Evolutionary conservation across 352 stramenopile species (phyloP), one percentile per base, ranked within the genome.

Genomic region (Globisporangium uncinulatum): DNA sequence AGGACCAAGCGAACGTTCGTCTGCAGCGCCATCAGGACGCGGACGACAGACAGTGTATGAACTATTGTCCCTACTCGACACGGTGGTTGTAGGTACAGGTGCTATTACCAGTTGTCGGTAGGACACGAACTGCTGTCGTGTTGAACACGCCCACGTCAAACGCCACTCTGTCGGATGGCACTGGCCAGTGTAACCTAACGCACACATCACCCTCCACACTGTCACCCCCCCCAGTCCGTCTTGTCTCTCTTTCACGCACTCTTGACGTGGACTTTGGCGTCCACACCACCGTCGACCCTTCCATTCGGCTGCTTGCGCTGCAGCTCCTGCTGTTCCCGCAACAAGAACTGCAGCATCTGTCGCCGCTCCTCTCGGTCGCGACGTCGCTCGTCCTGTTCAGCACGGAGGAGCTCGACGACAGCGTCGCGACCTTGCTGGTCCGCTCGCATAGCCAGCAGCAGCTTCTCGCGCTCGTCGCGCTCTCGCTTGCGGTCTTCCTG

Each of bases 341-440:
- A 21, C 11, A 61, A 32, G 10, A 61, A 21, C 43, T 61, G 45
- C 36, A 61, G 20, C 41, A 61, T n/a, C n/a, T 61, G 29, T 20
- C 47, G 48, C n/a, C 56, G 47, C 46, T 61, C 47, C 2, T 61
- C 46, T 6, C 56, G 56, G 29, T 61, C 56, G 2, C 34, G 39
- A 0, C 46, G 56, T 14, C 56, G 48, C 37, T 56, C 56, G 8
- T 61, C 56, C 32, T 56, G 56, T 15, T 61, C 56, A 6, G 41
- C 34, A 39, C 41, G 48, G 24, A 61, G 48, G 6, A 56, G 56
- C 31, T 56, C 47, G 15, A 61, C 36, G 21, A 61, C 56, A 0
- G 36, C 46, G 19, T 61, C 46, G 21, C 56, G 46, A 0, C 49
- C 56, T 20, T 54, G 48, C 36, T 61, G 56, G 56, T 61, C 56